phyloP scores from a whole-genome alignment of 306 rosid species.

The Lablab purpureus region DNA sequence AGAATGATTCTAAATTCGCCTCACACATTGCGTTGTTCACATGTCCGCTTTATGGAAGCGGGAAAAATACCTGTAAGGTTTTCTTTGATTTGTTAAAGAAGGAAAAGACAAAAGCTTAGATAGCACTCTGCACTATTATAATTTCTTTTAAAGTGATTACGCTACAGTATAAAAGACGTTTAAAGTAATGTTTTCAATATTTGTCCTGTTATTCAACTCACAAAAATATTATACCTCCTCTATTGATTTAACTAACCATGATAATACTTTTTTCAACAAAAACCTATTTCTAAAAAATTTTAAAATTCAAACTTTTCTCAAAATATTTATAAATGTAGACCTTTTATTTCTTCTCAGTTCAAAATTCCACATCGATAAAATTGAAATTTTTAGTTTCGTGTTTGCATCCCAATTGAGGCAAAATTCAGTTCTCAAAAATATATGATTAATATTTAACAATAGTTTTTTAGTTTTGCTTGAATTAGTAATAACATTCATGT shows the following conservation, averaged over 20 bases:
- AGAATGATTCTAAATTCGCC: background rate
- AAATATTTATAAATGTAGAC: too few relatives aligned
- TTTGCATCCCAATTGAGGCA: too few relatives aligned
- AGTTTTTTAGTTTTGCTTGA: too few relatives aligned
- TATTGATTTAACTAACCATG: background rate
- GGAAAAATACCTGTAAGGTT: background rate
- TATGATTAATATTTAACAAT: too few relatives aligned
- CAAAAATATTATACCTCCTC: background rate
- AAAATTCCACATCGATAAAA: too few relatives aligned
- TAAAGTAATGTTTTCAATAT: background rate
- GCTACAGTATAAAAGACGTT: background rate
- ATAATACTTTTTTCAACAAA: too few relatives aligned
- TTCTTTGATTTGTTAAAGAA: background rate
- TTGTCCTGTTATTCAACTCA: background rate
- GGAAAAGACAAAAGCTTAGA: background rate
- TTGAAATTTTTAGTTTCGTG: too few relatives aligned
- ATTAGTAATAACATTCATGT: too few relatives aligned
- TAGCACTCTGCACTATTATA: background rate
- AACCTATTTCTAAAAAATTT: too few relatives aligned
- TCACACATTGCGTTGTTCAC: conserved; percentile 1
- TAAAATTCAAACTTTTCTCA: too few relatives aligned
- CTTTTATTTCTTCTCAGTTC: too few relatives aligned
- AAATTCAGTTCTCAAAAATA: too few relatives aligned
- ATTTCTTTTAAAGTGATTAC: background rate
- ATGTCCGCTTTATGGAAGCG: background rate